Conservation (phyloP, 805 yeast genomes). For the Candida ovalis region DNA sequence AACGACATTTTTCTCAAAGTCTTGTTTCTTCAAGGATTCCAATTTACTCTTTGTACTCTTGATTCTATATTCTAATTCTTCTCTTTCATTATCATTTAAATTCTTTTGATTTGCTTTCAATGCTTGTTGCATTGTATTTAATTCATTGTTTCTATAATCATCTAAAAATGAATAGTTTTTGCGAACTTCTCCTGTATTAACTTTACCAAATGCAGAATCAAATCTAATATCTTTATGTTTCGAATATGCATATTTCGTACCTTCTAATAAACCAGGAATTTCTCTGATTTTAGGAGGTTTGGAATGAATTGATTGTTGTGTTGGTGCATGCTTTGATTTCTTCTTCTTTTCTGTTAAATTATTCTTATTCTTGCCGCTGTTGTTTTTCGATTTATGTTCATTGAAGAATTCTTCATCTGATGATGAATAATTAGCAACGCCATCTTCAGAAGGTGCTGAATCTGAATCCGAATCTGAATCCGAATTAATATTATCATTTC, state of each 20-base stretch:
- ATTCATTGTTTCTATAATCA: constrained; percentile 76
- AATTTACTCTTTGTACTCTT: constrained; percentile 66
- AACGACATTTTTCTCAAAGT: constrained; percentile 65
- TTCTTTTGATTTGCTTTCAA: constrained; percentile 37
- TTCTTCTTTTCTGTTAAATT: constrained; percentile 9
- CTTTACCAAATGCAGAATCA: constrained; percentile 84
- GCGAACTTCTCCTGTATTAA: constrained; percentile 63
- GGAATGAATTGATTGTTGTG: constrained; percentile 69
- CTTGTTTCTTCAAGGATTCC: constrained; percentile 68
- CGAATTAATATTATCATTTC: constrained; percentile 3
- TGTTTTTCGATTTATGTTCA: constrained; percentile 21
- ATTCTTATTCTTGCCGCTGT: constrained; percentile 10
- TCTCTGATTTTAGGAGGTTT: constrained; percentile 69
- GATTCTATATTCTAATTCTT: constrained; percentile 50
- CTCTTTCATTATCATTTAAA: constrained; percentile 42
- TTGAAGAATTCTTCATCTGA: constrained; percentile 33
- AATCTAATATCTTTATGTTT: constrained; percentile 82
- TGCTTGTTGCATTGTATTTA: constrained; percentile 56
- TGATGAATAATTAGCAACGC: background rate
- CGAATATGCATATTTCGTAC: constrained; percentile 33
- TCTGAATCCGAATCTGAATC: constrained; percentile 22
- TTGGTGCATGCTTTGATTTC: constrained; percentile 81
- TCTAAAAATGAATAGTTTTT: constrained; percentile 82
- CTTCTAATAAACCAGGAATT: constrained; percentile 58
- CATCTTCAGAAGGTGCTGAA: constrained; percentile 19